phyloP scores from a whole-genome alignment of 441 rosid species.

The Adansonia rubrostipa region DNA sequence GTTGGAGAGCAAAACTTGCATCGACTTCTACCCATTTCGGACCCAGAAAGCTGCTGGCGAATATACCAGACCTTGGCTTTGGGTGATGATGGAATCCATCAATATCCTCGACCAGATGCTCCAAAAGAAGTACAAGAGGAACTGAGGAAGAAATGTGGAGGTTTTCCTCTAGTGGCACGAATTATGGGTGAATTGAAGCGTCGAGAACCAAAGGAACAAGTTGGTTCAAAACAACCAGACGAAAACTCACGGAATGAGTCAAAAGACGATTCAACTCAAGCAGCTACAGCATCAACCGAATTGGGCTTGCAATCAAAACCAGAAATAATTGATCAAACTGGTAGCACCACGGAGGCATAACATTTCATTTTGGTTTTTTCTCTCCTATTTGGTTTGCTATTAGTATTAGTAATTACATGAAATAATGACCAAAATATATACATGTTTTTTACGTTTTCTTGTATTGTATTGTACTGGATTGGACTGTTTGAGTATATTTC shows the following conservation, averaged over 20 bases:
- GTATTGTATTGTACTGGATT: not conserved
- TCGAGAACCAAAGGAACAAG: not conserved
- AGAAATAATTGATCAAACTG: not conserved
- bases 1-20: conserved; percentile 44
- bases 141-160: conserved; percentile 46
- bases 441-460: not conserved
- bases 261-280: not conserved
- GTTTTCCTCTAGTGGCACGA: conserved; percentile 49
- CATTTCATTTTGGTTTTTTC: not conserved
- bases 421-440: not conserved
- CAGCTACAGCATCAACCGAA: not conserved
- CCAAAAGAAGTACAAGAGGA: conserved; percentile 26
- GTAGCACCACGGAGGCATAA: not conserved
- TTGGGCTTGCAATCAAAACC: not conserved
- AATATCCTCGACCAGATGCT: not conserved
- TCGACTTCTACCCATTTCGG: conserved; percentile 41
- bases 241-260: not conserved
- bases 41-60: conserved; percentile 41
- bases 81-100: not conserved
- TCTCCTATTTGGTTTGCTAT: not conserved
- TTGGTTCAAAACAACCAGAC: not conserved
- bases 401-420: not conserved
- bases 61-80: conserved; percentile 34
- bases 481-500: not conserved
- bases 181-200: conserved; percentile 30